Evolutionary conservation across 805 yeast species (phyloP).

Genomic region (Wickerhamiella vanderwaltii): DNA sequence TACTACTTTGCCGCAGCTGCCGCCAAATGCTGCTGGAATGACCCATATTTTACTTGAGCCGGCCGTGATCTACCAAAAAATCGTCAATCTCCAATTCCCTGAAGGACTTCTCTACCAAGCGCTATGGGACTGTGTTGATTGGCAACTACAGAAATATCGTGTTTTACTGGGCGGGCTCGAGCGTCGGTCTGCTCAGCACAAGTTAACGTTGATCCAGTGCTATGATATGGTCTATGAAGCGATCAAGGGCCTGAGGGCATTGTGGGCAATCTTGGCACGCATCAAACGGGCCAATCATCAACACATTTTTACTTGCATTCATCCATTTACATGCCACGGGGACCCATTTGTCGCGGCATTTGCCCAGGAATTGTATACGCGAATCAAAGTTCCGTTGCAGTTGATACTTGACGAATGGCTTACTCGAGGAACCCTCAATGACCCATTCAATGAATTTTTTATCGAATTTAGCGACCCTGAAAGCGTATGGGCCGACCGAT

Average conservation of each 20-base stretch:
- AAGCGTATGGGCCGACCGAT: conserved; percentile 21
- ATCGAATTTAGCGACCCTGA: conserved; percentile 24
- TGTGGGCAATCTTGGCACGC: conserved; percentile 34
- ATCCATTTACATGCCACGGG: conserved; percentile 44
- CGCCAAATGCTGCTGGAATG: conserved; percentile 27
- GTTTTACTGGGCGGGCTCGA: conserved; percentile 35
- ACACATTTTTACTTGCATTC: not conserved
- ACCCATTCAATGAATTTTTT: conserved; percentile 52
- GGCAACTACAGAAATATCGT: conserved; percentile 34
- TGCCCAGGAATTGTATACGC: conserved; percentile 35
- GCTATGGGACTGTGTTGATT: conserved; percentile 37
- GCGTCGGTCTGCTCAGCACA: conserved; percentile 19
- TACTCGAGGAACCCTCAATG: conserved; percentile 47
- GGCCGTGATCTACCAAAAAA: conserved; percentile 47
- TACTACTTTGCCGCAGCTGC: not conserved
- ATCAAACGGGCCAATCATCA: conserved; percentile 28
- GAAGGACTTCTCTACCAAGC: conserved; percentile 48
- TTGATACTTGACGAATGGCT: conserved; percentile 57
- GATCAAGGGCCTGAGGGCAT: conserved; percentile 45
- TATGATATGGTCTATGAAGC: conserved; percentile 37
- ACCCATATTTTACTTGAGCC: conserved; percentile 54
- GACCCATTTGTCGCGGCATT: conserved; percentile 40
- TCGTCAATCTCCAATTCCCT: conserved; percentile 30
- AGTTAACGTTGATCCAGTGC: conserved; percentile 23
- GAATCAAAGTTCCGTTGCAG: conserved; percentile 46